Conservation (phyloP, 2,329 filamentous ascomycete genomes). For the Penicillium digitatum region DNA sequence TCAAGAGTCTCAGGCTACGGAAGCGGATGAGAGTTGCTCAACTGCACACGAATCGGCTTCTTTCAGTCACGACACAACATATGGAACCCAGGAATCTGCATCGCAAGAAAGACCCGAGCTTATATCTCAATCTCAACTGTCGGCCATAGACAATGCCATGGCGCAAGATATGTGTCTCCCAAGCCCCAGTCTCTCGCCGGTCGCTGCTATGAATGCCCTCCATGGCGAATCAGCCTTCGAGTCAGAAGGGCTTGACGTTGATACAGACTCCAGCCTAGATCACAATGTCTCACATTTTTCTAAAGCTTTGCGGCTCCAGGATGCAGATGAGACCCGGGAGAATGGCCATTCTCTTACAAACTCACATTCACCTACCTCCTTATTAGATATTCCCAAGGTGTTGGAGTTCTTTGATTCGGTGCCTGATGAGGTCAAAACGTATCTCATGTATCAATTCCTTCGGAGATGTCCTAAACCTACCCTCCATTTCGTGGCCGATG, state of each 20-base stretch:
- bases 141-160: constrained; percentile 63
- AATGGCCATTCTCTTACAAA: constrained; percentile 16
- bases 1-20: constrained; percentile 10
- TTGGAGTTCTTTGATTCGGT: constrained; percentile 87
- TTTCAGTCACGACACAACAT: constrained; percentile 25
- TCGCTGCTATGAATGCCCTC: constrained; percentile 67
- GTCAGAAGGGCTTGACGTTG: constrained; percentile 40
- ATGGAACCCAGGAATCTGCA: constrained; percentile 19
- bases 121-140: constrained; percentile 37
- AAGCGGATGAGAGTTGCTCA: constrained; percentile 9
- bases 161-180: constrained; percentile 88
- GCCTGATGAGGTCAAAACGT: constrained; percentile 86
- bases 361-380: constrained; percentile 35
- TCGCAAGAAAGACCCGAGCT: constrained; percentile 23
- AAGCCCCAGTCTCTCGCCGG: constrained; percentile 87
- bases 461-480: constrained; percentile 83
- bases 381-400: constrained; percentile 80
- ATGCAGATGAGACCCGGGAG: constrained; percentile 11
- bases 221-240: constrained; percentile 44
- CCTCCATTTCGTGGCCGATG: constrained; percentile 80
- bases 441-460: constrained; percentile 94
- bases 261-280: constrained; percentile 45
- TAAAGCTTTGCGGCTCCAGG: constrained; percentile 19
- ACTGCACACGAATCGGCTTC: constrained; percentile 14
- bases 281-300: constrained; percentile 30